Conservation (phyloP, 768 basidiomycete genomes). For the Tricholoma sp. region DNA sequence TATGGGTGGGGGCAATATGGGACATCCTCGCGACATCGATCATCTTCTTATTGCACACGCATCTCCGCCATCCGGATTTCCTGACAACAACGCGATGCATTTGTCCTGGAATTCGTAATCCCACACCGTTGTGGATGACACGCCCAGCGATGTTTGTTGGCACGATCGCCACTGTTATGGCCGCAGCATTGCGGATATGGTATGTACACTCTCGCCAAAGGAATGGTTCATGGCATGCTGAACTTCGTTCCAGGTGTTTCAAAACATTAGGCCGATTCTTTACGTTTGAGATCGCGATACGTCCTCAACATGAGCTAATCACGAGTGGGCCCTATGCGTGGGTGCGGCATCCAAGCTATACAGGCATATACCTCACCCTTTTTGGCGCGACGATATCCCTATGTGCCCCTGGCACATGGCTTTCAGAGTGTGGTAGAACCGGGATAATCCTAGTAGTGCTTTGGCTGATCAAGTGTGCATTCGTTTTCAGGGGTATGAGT, state of each 20-base stretch:
- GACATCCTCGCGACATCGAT: constrained; percentile 8
- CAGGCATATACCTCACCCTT: constrained; percentile 34
- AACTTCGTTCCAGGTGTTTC: constrained; percentile 28
- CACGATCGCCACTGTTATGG: constrained; percentile 18
- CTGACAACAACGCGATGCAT: neutral
- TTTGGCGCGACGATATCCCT: constrained; percentile 28
- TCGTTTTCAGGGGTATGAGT: constrained; percentile 29
- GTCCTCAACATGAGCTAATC: constrained; percentile 34
- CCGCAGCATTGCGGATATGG: constrained; percentile 27
- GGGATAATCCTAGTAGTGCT: constrained; percentile 15
- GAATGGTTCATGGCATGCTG: neutral
- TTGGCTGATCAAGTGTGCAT: constrained; percentile 30
- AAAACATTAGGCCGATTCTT: constrained; percentile 35
- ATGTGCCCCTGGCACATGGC: constrained; percentile 29
- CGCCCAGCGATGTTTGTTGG: constrained; percentile 22
- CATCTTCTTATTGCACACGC: constrained; percentile 3
- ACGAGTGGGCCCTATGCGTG: constrained; percentile 39
- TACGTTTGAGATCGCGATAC: constrained; percentile 40
- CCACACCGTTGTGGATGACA: constrained; percentile 10
- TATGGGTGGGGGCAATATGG: constrained; percentile 24
- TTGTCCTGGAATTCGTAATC: constrained; percentile 3
- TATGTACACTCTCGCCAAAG: constrained; percentile 8
- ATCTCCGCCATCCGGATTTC: neutral
- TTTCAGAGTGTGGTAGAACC: constrained; percentile 17
- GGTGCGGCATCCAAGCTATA: constrained; percentile 41